A percentile compares a stretch with the other conserved stretches of the same genome.
Evolutionary conservation across 176 grass and related monocot species (phyloP).

Genomic region (Hordeum vulgare): MorexV3_pseudomolecules_assembly NC_058521.1:566970448-566970947

Average conservation of each 20-base stretch:
- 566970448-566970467: not conserved
- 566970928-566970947: too few relatives aligned
- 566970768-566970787: not conserved
- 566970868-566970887: too few relatives aligned
- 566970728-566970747: not conserved
- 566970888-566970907: too few relatives aligned
- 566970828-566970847: too few relatives aligned
- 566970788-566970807: too few relatives aligned
- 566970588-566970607: not conserved
- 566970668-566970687: slow-evolving; percentile 98
- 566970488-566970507: too few relatives aligned
- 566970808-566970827: too few relatives aligned
- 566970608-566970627: slow-evolving; percentile 26
- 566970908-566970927: too few relatives aligned
- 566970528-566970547: not conserved
- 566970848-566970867: too few relatives aligned
- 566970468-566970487: not conserved
- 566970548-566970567: not conserved
- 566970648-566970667: slow-evolving; percentile 82
- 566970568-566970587: not conserved
- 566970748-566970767: not conserved
- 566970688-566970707: slow-evolving; percentile 94
- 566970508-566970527: too few relatives aligned
- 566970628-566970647: slow-evolving; percentile 93
- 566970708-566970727: slow-evolving; percentile 64